Conservation (phyloP, 78 protist species). For the Trichosphaerium sp. region DNA sequence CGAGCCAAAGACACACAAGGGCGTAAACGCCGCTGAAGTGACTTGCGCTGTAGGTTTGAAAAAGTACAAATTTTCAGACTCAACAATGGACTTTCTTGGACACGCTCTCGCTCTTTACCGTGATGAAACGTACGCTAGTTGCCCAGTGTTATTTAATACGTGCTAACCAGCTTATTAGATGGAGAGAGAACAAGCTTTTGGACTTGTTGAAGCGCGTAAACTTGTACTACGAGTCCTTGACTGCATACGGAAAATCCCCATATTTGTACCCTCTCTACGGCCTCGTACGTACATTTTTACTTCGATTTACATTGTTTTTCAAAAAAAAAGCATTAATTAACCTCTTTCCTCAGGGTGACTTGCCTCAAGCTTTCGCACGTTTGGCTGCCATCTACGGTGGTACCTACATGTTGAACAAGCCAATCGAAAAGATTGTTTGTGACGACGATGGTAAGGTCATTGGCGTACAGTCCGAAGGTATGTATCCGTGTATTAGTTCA, state of each 20-base stretch:
- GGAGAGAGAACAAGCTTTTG: constrained; percentile 67
- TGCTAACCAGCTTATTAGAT: too few species aligned
- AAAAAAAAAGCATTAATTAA: too few species aligned
- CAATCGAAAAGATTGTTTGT: constrained; percentile 68
- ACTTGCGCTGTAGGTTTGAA: constrained; percentile 8
- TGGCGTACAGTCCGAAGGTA: constrained; percentile 74
- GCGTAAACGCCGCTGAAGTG: too few species aligned
- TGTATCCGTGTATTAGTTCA: background rate
- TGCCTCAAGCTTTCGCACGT: constrained; percentile 26
- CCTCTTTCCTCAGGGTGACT: too few species aligned
- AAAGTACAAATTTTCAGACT: constrained; percentile 68
- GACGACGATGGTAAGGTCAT: constrained; percentile 68
- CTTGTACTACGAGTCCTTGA: constrained; percentile 81
- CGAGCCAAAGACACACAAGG: constrained; percentile 61
- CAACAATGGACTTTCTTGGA: constrained; percentile 91
- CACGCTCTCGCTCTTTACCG: constrained; percentile 90
- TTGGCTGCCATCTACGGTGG: constrained; percentile 98
- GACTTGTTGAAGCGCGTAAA: constrained; percentile 54
- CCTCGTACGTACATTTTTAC: too few species aligned
- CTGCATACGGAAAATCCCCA: constrained; percentile 76
- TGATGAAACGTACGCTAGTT: constrained; percentile 57
- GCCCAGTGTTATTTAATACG: background rate
- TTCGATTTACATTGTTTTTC: too few species aligned
- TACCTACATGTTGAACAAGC: constrained; percentile 90
- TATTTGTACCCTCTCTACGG: constrained; percentile 98